A percentile compares a stretch with the other conserved stretches of the same genome.
Evolutionary conservation across 2,329 filamentous ascomycete genomes (phyloP).

Genomic region (Colletotrichum costaricense): DNA sequence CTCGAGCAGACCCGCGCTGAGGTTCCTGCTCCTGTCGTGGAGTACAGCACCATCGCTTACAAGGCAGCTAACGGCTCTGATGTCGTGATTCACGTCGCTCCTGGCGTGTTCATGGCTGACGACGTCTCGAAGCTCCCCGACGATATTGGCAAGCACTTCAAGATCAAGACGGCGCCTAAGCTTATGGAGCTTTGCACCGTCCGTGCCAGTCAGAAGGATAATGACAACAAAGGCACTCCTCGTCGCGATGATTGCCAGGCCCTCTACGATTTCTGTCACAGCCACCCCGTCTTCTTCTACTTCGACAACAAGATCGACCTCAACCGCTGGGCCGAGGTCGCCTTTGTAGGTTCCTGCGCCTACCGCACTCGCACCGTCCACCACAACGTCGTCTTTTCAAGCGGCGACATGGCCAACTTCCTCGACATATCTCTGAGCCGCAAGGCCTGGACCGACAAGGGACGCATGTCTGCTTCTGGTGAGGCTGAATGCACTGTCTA

Average conservation of each 20-base stretch:
- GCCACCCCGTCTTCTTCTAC: not conserved
- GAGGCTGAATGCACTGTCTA: conserved; percentile 23
- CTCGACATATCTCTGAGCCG: conserved; percentile 10
- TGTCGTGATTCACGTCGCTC: conserved; percentile 6
- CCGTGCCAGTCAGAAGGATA: not conserved
- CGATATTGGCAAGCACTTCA: conserved; percentile 5
- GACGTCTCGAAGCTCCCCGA: not conserved
- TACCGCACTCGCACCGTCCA: conserved; percentile 11
- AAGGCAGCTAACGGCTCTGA: conserved; percentile 22
- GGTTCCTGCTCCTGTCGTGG: not conserved
- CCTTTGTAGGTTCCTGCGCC: conserved; percentile 24
- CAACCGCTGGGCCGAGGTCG: conserved; percentile 18
- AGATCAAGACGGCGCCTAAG: not conserved
- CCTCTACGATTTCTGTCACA: conserved; percentile 14
- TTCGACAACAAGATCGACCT: conserved; percentile 9
- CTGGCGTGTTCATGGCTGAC: conserved; percentile 5
- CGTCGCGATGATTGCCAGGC: conserved; percentile 28
- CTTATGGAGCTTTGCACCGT: conserved; percentile 18
- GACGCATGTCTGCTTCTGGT: not conserved
- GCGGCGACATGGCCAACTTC: conserved; percentile 15
- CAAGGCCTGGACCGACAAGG: conserved; percentile 1
- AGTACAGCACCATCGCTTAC: conserved; percentile 2
- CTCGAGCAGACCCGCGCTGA: not conserved
- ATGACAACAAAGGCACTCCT: not conserved
- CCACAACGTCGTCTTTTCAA: conserved; percentile 16